Conservation (phyloP, 2,329 filamentous ascomycete species). For the Aspergillus caelatus region DNA sequence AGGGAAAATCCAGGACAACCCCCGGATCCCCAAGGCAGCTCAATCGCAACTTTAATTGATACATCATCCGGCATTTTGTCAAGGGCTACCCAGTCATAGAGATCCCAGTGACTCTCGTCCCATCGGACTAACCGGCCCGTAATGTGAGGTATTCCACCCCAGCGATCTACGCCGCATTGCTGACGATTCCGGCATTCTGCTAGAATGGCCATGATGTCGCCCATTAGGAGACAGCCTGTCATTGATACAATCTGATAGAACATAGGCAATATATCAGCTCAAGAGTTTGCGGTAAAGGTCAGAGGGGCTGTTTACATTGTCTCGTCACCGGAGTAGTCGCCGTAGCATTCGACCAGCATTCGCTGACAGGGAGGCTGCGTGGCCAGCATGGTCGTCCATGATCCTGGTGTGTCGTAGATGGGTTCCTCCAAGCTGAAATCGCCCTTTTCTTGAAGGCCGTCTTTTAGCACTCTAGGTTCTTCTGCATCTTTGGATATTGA, state of each 20-base stretch:
- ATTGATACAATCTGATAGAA: conserved; percentile 6
- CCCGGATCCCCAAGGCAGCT: background rate
- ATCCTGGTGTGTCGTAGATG: conserved; percentile 9
- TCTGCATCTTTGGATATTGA: background rate
- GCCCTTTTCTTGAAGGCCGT: background rate
- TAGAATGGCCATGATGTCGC: conserved; percentile 9
- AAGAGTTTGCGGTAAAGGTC: background rate
- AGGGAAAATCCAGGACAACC: conserved; percentile 9
- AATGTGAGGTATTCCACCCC: background rate
- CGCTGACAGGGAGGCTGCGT: conserved; percentile 13
- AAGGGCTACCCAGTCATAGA: background rate
- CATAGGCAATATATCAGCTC: background rate
- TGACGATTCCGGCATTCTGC: conserved; percentile 13
- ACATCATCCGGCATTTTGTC: conserved; percentile 4
- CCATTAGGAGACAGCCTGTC: conserved; percentile 3
- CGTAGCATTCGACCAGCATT: background rate
- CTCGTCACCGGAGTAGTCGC: background rate
- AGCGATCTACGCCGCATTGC: conserved; percentile 8
- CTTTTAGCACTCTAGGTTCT: background rate
- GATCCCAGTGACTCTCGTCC: background rate
- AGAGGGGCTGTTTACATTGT: conserved; percentile 2
- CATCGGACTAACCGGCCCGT: conserved; percentile 3
- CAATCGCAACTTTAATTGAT: conserved; percentile 8
- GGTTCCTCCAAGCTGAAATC: conserved; percentile 1
- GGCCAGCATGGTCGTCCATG: conserved; percentile 11